A percentile compares a stretch with the other conserved stretches of the same genome.
Conservation (phyloP, 208 protist genomes). For the Crithidia thermophila region DNA sequence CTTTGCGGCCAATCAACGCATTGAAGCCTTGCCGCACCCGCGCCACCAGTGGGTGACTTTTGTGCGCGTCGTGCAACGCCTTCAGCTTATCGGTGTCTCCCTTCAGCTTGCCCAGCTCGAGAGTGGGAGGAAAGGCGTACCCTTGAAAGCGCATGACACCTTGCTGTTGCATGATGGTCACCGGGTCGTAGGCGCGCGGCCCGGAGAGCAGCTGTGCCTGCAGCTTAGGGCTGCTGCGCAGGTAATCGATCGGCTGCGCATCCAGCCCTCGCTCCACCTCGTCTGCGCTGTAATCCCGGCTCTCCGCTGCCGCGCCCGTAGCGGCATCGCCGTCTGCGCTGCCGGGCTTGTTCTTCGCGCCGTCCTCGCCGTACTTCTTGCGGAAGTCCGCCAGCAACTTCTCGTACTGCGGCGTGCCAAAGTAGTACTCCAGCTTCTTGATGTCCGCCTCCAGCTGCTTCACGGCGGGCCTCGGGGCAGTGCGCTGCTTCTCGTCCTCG, state of each 20-base stretch:
- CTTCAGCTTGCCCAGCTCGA: slow-evolving; percentile 78
- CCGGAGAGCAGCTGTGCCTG: slow-evolving; percentile 64
- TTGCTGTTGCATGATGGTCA: slow-evolving; percentile 81
- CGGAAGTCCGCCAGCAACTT: slow-evolving; percentile 68
- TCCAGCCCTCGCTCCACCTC: slow-evolving; percentile 68
- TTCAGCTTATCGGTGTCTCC: slow-evolving; percentile 38
- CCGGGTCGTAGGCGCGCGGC: slow-evolving; percentile 73
- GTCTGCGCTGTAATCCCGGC: slow-evolving; percentile 48
- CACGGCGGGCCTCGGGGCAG: slow-evolving; percentile 17
- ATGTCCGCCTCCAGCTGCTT: slow-evolving; percentile 74
- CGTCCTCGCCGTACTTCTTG: slow-evolving; percentile 57
- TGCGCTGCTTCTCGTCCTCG: slow-evolving; percentile 25
- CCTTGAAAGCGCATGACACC: slow-evolving; percentile 83
- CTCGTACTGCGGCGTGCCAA: slow-evolving; percentile 72
- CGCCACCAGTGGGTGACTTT: slow-evolving; percentile 35
- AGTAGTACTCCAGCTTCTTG: slow-evolving; percentile 86
- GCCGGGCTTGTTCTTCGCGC: background rate
- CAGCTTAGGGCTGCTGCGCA: slow-evolving; percentile 60
- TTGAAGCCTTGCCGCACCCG: slow-evolving; percentile 41
- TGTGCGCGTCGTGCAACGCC: slow-evolving; percentile 33
- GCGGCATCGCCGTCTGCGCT: background rate
- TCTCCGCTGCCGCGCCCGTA: slow-evolving; percentile 8
- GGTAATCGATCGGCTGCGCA: slow-evolving; percentile 80
- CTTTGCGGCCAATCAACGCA: slow-evolving; percentile 39
- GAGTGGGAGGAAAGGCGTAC: slow-evolving; percentile 84